phyloP scores from a whole-genome alignment of 2,329 filamentous ascomycete genomes.

The Annulohypoxylon truncatum region DNA sequence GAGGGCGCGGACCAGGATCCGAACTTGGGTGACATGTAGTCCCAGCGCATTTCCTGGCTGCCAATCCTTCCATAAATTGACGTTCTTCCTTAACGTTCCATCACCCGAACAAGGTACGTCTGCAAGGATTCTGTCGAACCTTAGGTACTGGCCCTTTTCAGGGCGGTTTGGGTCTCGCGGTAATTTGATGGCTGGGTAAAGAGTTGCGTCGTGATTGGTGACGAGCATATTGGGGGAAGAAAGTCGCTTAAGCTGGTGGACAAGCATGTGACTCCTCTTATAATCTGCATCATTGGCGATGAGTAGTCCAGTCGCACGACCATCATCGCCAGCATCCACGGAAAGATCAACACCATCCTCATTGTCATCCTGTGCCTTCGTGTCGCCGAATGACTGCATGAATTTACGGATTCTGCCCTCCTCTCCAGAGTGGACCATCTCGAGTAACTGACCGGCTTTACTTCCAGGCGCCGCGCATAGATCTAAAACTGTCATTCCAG shows the following conservation, averaged over 20 bases:
- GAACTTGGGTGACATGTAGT: slow-evolving; percentile 85
- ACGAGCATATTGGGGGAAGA: slow-evolving; percentile 97
- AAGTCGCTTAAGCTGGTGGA: slow-evolving; percentile 96
- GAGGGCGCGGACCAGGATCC: slow-evolving; percentile 90
- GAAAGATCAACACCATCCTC: slow-evolving; percentile 68
- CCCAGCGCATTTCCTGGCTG: slow-evolving; percentile 87
- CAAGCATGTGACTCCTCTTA: slow-evolving; percentile 95
- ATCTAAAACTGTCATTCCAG: slow-evolving; percentile 93
- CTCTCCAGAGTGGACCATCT: slow-evolving; percentile 93
- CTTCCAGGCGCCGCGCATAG: slow-evolving; percentile 97
- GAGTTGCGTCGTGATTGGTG: slow-evolving; percentile 96
- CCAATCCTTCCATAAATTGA: slow-evolving; percentile 96
- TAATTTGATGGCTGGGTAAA: slow-evolving; percentile 94
- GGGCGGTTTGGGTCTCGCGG: slow-evolving; percentile 67
- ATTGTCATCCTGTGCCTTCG: slow-evolving; percentile 33
- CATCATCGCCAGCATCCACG: slow-evolving; percentile 76
- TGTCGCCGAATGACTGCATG: slow-evolving; percentile 66
- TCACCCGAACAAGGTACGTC: slow-evolving; percentile 98
- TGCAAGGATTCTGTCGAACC: slow-evolving; percentile 95
- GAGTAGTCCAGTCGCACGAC: slow-evolving; percentile 88
- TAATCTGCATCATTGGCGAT: slow-evolving; percentile 98
- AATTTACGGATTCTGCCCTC: slow-evolving; percentile 84
- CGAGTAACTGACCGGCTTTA: slow-evolving; percentile 94
- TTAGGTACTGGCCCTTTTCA: slow-evolving; percentile 77
- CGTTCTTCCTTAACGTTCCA: slow-evolving; percentile 92